These are phyloP conservation scores for Colletotrichum scovillei DNA, from an alignment of 2,329 filamentous ascomycete genomes.

Conservation along the genomic window DNA sequence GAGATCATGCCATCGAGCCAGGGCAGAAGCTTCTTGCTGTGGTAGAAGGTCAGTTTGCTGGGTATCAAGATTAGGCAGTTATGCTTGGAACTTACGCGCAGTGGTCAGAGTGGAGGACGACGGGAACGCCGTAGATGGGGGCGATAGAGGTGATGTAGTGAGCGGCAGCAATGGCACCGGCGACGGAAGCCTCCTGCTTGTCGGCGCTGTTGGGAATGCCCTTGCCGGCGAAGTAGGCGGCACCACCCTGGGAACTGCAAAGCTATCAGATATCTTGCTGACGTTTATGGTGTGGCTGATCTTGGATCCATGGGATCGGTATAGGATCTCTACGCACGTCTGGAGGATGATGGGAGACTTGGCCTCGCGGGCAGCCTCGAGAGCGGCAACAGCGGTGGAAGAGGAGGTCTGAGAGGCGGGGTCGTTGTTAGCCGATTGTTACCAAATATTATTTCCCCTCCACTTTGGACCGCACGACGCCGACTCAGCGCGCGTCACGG, in stretches of 20 bases:
- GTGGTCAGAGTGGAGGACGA: conserved; percentile 97
- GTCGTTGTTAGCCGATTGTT: conserved; percentile 25
- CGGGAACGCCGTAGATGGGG: conserved; percentile 87
- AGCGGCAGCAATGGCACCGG: conserved; percentile 87
- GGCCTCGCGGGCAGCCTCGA: conserved; percentile 93
- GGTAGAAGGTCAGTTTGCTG: neutral
- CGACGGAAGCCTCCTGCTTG: conserved; percentile 89
- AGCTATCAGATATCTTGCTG: conserved; percentile 12
- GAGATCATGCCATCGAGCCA: conserved; percentile 98
- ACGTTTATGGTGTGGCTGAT: neutral
- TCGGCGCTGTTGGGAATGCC: conserved; percentile 78
- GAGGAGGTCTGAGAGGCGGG: conserved; percentile 70
- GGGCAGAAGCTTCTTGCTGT: conserved; percentile 91
- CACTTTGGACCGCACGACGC: neutral
- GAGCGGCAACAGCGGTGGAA: conserved; percentile 83
- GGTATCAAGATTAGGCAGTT: neutral
- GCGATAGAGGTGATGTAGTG: conserved; percentile 94
- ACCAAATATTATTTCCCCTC: conserved; percentile 2
- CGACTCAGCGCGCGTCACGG: neutral
- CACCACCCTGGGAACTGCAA: conserved; percentile 81
- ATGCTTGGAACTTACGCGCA: conserved; percentile 67
- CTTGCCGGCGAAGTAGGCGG: conserved; percentile 93
- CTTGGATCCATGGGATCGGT: neutral
- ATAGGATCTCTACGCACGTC: conserved; percentile 54
- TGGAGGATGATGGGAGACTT: conserved; percentile 95